Evolutionary conservation across 345 rosid species (phyloP).

Genomic region (Hirschfeldia incana): DNA sequence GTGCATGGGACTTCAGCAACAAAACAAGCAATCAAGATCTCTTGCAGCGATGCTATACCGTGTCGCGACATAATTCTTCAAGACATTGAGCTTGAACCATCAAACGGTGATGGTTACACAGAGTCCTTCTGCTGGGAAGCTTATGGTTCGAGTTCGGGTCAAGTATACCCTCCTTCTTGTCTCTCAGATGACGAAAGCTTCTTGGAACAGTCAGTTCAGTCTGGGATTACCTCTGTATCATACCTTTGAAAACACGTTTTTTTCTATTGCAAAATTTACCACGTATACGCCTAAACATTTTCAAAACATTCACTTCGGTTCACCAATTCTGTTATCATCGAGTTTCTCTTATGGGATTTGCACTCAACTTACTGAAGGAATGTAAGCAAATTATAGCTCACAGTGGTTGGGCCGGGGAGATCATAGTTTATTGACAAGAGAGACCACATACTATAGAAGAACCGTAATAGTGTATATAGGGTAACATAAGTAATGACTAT

Average conservation of each 20-base stretch:
- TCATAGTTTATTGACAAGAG: neutral
- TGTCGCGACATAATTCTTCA: conserved; percentile 45
- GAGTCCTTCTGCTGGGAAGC: conserved; percentile 82
- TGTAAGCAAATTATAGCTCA: neutral
- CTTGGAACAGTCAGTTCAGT: conserved; percentile 47
- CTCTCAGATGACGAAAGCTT: conserved; percentile 41
- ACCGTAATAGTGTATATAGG: neutral
- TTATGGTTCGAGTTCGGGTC: conserved; percentile 58
- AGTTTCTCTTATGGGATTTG: neutral
- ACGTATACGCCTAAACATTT: neutral
- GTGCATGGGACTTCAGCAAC: conserved; percentile 81
- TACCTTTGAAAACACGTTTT: conserved; percentile 38
- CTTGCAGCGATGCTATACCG: conserved; percentile 56
- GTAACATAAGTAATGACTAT: neutral
- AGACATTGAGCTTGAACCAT: conserved; percentile 59
- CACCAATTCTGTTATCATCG: neutral
- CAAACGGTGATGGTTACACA: conserved; percentile 37
- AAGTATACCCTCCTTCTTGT: conserved; percentile 65
- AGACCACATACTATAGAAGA: neutral
- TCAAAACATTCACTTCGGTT: neutral
- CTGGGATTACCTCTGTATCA: conserved; percentile 24
- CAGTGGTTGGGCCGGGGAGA: neutral
- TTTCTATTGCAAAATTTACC: neutral
- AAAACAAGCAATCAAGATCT: conserved; percentile 64
- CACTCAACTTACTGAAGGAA: too few relatives aligned